Percentiles rank a stretch among this genome's conserved stretches.
These are phyloP conservation scores for Penicillium cataractarum DNA, from an alignment of 495 filamentous ascomycete species.

Conservation along the genomic window DNA sequence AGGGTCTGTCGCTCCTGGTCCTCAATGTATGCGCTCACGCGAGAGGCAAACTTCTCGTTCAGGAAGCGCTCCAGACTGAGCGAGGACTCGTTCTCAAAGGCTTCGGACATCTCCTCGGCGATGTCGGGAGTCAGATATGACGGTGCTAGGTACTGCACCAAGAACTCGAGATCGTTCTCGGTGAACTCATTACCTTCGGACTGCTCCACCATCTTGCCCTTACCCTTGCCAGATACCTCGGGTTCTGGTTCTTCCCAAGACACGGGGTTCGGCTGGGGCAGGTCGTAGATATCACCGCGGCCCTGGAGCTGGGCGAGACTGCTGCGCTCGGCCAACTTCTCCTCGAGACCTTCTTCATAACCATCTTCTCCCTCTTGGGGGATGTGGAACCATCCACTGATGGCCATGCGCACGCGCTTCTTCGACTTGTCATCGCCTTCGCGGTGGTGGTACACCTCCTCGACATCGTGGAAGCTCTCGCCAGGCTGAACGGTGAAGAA, in stretches of 20 bases:
- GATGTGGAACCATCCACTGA: conserved; percentile 99
- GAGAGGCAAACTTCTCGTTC: conserved; percentile 70
- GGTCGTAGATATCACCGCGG: conserved; percentile 84
- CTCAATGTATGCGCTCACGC: conserved; percentile 69
- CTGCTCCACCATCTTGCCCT: conserved; percentile 49
- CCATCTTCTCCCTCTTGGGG: conserved; percentile 96
- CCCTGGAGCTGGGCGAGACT: conserved; percentile 89
- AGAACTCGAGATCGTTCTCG: conserved; percentile 78
- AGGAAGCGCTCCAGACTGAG: conserved; percentile 79
- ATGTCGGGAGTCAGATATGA: conserved; percentile 95
- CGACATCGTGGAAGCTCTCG: conserved; percentile 97
- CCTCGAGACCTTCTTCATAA: conserved; percentile 85
- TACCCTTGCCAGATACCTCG: conserved; percentile 42
- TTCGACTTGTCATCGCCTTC: conserved; percentile 65
- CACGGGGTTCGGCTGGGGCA: conserved; percentile 66
- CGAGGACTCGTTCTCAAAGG: conserved; percentile 80
- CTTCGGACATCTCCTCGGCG: conserved; percentile 74
- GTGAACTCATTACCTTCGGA: conserved; percentile 59
- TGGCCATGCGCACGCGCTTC: conserved; percentile 89
- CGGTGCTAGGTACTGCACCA: conserved; percentile 85
- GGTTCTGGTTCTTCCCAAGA: conserved; percentile 37
- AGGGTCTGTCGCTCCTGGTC: conserved; percentile 58
- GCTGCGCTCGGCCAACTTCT: conserved; percentile 82
- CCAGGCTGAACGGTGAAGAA: conserved; percentile 99
- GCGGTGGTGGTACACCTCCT: conserved; percentile 84